Percentiles rank a stretch among this genome's conserved stretches.
phyloP scores from a whole-genome alignment of 2,329 filamentous ascomycete genomes.

The Lithohypha guttulata region DNA sequence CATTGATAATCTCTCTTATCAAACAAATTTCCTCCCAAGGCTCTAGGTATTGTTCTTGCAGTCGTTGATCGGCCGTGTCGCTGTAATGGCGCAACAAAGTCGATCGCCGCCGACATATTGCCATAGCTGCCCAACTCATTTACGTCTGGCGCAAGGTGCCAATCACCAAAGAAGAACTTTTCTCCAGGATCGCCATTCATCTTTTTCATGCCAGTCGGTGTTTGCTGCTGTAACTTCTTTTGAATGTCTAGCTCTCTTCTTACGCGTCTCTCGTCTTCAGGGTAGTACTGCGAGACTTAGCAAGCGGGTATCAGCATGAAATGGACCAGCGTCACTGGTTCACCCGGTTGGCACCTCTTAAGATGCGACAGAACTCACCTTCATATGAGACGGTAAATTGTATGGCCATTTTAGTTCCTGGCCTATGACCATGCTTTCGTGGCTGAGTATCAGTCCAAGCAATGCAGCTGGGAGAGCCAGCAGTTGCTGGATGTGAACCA shows the following conservation, averaged over 20 bases:
- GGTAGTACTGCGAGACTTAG: no score
- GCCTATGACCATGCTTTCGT: neutral
- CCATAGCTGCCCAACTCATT: constrained; percentile 8
- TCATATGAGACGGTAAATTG: constrained; percentile 18
- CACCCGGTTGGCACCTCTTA: no score
- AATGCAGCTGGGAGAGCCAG: constrained; percentile 7
- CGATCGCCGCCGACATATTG: constrained; percentile 6
- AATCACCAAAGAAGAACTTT: constrained; percentile 39
- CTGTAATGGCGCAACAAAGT: constrained; percentile 19
- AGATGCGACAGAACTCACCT: no score
- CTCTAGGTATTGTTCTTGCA: neutral
- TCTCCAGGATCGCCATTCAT: constrained; percentile 38
- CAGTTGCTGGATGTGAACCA: constrained; percentile 3
- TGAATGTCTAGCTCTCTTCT: constrained; percentile 25
- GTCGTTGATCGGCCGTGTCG: constrained; percentile 14
- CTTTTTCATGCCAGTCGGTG: constrained; percentile 29
- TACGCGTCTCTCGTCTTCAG: constrained; percentile 20
- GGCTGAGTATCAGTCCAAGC: constrained; percentile 10
- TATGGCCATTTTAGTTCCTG: constrained; percentile 18
- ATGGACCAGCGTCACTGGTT: no score
- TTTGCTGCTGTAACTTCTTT: constrained; percentile 22
- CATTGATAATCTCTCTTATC: constrained; percentile 44
- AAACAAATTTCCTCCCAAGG: constrained; percentile 2
- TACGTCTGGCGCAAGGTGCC: constrained; percentile 26
- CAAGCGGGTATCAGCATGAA: no score